phyloP scores from a whole-genome alignment of 352 stramenopile genomes.

The Globisporangium takayamanum region DNA sequence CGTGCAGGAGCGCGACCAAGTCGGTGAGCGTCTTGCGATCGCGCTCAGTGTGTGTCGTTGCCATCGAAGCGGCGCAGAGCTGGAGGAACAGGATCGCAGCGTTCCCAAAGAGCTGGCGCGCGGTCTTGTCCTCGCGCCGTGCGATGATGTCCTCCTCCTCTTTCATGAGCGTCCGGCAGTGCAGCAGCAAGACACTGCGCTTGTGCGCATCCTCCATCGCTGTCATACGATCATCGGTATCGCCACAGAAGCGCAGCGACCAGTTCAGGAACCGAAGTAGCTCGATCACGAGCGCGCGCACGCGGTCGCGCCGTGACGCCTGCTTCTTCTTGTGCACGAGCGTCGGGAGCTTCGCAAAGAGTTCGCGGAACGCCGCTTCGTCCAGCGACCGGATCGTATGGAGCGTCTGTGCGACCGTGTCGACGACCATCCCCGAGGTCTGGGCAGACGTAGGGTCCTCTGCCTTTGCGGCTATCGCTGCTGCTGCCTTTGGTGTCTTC shows the following conservation, averaged over 20 bases:
- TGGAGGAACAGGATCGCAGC: slow-evolving; percentile 46
- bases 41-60: neutral
- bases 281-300: slow-evolving; percentile 34
- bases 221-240: neutral
- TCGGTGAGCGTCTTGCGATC: slow-evolving; percentile 4
- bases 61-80: slow-evolving; percentile 11
- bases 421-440: slow-evolving; percentile 17
- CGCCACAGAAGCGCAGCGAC: slow-evolving; percentile 2
- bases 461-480: neutral
- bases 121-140: slow-evolving; percentile 34
- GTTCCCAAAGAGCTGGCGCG: slow-evolving; percentile 41
- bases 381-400: slow-evolving; percentile 31
- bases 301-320: slow-evolving; percentile 28
- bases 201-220: slow-evolving; percentile 17
- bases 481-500: neutral
- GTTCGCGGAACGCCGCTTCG: slow-evolving; percentile 22
- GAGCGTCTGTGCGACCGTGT: slow-evolving; percentile 26
- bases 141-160: slow-evolving; percentile 51
- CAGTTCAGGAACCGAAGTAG: slow-evolving; percentile 35
- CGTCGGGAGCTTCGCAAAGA: slow-evolving; percentile 26
- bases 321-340: slow-evolving; percentile 40
- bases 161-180: slow-evolving; percentile 57
- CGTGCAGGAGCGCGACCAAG: slow-evolving; percentile 37
- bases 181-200: slow-evolving; percentile 27
- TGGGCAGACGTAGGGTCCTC: too few relatives aligned